Conservation (phyloP, 192 early-diverging fungal genomes). For the Backusella psychrophila region DNA sequence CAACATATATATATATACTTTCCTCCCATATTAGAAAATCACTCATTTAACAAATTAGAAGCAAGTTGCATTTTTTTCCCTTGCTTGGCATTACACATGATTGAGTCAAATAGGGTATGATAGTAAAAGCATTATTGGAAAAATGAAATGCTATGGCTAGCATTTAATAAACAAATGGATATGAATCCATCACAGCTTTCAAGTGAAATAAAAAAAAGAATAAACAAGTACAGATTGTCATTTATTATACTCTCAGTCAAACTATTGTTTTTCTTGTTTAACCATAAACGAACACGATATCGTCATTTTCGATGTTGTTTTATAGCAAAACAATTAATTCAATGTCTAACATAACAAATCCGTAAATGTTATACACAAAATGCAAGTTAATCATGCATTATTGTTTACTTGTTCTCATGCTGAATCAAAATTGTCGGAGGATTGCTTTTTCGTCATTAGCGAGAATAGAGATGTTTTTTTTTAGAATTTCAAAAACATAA, state of each 20-base stretch:
- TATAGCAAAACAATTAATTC: background rate
- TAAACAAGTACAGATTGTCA: background rate
- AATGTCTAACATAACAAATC: background rate
- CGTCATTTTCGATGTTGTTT: background rate
- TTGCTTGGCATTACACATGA: too few relatives aligned
- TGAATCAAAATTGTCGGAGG: background rate
- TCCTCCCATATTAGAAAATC: too few relatives aligned
- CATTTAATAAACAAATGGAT: too few relatives aligned
- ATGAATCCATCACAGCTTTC: too few relatives aligned
- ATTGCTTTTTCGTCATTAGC: background rate
- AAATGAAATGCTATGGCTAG: too few relatives aligned
- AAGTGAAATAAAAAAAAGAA: too few relatives aligned
- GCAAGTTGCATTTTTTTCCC: too few relatives aligned
- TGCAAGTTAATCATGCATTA: background rate
- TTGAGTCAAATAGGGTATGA: too few relatives aligned
- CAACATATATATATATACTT: too few relatives aligned
- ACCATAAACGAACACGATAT: background rate
- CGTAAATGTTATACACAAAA: background rate
- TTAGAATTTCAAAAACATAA: background rate
- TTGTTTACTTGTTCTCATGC: background rate
- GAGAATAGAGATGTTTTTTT: background rate
- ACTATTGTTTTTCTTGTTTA: background rate
- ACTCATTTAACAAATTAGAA: too few relatives aligned
- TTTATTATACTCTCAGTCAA: background rate
- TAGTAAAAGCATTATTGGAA: too few relatives aligned